Base-by-base conservation (phyloP, 2,329 filamentous ascomycete genomes). In the Cryphonectria parasitica region DNA sequence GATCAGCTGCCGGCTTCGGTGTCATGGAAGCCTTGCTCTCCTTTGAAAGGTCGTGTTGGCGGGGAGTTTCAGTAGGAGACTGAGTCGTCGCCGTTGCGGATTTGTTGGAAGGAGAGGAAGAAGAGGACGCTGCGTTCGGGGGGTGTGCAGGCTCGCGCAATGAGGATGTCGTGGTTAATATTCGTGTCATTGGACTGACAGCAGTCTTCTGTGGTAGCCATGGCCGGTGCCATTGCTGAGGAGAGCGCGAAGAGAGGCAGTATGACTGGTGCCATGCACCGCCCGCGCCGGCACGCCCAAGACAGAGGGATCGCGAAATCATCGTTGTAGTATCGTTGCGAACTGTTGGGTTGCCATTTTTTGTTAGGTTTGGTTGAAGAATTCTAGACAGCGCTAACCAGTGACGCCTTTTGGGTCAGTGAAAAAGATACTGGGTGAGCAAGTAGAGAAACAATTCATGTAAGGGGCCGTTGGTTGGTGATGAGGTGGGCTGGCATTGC, bases 1-100 rank as follows among this genome's bases (percentile, higher is more conserved):
- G 85, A 75, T 91, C 89, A 73, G 66, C 66, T 25, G 71, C 28
- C 19, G 71, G 68, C 31, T 61, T 71, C 2, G 71, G 61, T 19
- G 68, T 49, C 15, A 58, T 34, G 17, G 69, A 39, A 17, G 39
- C 58, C 36, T 61, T 67, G 19, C 58, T 10, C 10, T 25, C 10
- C 10, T 65, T 36, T 13, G 31, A 7, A 22, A 15, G 28, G 41
- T 22, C 39, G n/a, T 19, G 10, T 5, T 6, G 54, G 19, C 66
- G 31, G 61, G 45, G 54, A 11, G 10, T 25, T 49, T 6, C 49
- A 45, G 28, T 65, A 36, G 34, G n/a, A 7, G 31, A 15, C 17
- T 36, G 36, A n/a, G 28, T 36, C 39, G 52, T 31, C 19, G 43
- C 45, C 17, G 67, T 56, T 6, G 69, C 34, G 13, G 63, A 11